Base-by-base conservation (phyloP, 2,329 filamentous ascomycete species). In the Teratosphaeria destructans region DNA sequence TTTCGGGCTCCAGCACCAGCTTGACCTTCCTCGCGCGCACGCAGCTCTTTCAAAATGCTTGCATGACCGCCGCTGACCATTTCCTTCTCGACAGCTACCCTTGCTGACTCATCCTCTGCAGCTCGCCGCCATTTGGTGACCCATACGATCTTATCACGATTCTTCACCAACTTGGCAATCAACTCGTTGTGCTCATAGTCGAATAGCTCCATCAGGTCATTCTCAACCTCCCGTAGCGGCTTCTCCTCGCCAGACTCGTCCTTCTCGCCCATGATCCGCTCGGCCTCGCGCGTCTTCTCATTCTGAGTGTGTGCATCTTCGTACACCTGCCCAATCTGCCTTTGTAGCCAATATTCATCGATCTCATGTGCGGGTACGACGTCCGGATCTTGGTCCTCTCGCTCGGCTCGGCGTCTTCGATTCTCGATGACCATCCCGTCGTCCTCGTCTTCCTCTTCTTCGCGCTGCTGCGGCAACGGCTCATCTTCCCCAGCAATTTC, bases 171-270 rank as follows among this genome's bases (percentile, higher is more conserved):
- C 73, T 90, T 93, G 64, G 90, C 87, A 29, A 97, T 94, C 58
- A 96, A 81, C 64, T 96, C 91, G 62, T 95, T 90, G 70, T 96
- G 89, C 68, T 97, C 93, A 69, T 95, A 99, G 69, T 99, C 94
- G 67, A 99, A 97, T 0, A 99, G 82, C 68, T 96, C 94, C 89
- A 97, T 97, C 60, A 99, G 80, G 63, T 99, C 94, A 73, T 99
- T 99, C 71, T 99, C 94, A 59, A 97, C 92, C 70, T 99, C 93
- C 68, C 93, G 86, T 34, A 97, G 79, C 14, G 89, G 82, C 73
- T 89, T 92, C 69, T 95, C 90, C 61, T 93, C 87, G 16, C 88
- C 91, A 59, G 88, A 87, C 56, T 83, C 87, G 23, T 71, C 70
- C 2, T 85, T 81, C 53, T 89, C 91, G 34, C 89, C 88, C 58